These are phyloP conservation scores for Aspergillus hiratsukae DNA, from an alignment of 2,329 filamentous ascomycete species.

Conservation along the genomic window DNA sequence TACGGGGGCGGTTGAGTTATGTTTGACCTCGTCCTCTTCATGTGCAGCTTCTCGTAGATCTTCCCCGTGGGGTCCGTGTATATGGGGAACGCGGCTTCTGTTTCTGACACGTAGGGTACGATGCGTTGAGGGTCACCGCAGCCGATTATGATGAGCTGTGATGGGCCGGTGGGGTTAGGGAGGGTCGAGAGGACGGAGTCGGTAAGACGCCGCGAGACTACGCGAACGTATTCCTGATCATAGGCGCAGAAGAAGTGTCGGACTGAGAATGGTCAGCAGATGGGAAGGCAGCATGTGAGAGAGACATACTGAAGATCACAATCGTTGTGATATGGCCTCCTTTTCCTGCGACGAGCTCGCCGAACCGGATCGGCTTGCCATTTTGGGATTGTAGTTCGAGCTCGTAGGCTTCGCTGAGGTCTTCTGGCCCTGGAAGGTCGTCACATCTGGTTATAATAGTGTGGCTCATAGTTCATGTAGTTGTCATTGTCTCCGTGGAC, in stretches of 20 bases:
- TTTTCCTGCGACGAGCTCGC: slow-evolving; percentile 19
- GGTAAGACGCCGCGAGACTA: slow-evolving; percentile 10
- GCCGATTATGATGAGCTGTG: slow-evolving; percentile 21
- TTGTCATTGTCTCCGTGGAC: neutral
- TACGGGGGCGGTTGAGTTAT: slow-evolving; percentile 13
- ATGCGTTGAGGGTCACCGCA: slow-evolving; percentile 18
- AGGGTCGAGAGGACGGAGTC: slow-evolving; percentile 13
- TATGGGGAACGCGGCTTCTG: slow-evolving; percentile 12
- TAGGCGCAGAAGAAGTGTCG: slow-evolving; percentile 23
- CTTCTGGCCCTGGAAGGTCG: neutral
- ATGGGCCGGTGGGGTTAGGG: slow-evolving; percentile 10
- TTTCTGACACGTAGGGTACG: slow-evolving; percentile 18
- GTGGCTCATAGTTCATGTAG: neutral
- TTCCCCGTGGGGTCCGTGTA: slow-evolving; percentile 16
- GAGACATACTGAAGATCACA: slow-evolving; percentile 16
- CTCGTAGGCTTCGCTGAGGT: slow-evolving; percentile 17
- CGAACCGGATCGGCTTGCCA: slow-evolving; percentile 17
- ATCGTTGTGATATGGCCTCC: slow-evolving; percentile 19
- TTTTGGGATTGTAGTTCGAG: slow-evolving; percentile 15
- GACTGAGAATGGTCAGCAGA: neutral
- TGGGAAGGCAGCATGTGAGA: neutral
- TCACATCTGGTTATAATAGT: neutral
- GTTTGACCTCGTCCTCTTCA: slow-evolving; percentile 10
- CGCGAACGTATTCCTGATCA: slow-evolving; percentile 20
- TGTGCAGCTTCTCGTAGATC: slow-evolving; percentile 17